Evolutionary conservation across 306 rosid species (phyloP).

Genomic region (Dalbergia cultrata): DNA sequence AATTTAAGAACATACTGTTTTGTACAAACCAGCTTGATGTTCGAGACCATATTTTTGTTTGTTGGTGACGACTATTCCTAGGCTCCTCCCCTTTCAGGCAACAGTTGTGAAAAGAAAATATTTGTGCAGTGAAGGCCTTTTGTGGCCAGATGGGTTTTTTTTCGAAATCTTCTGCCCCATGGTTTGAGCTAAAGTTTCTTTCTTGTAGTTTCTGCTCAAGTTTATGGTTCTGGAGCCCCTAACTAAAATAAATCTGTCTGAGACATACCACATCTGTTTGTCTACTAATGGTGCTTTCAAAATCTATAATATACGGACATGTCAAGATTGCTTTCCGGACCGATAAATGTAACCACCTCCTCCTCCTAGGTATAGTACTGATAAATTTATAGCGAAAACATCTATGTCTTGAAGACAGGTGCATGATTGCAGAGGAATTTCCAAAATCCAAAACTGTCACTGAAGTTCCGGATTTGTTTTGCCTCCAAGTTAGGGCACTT

Average conservation of each 20-base stretch:
- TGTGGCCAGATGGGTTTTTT: neutral
- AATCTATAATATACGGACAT: neutral
- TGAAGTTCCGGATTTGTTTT: no score
- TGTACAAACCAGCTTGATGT: conserved; percentile 1
- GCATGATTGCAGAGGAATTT: neutral
- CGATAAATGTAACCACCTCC: neutral
- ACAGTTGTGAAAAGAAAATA: neutral
- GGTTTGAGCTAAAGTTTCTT: no score
- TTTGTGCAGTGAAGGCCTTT: neutral
- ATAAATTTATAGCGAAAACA: neutral
- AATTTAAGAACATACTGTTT: neutral
- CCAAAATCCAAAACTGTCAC: neutral
- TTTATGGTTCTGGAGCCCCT: no score
- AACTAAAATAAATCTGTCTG: no score
- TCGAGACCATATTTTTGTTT: conserved; percentile 6
- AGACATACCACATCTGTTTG: no score
- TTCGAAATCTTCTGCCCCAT: no score
- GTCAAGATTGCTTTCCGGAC: neutral
- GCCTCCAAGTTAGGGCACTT: no score
- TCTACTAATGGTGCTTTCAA: neutral
- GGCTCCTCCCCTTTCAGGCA: neutral
- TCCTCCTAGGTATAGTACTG: neutral
- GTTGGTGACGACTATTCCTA: neutral
- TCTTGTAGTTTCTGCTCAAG: neutral
- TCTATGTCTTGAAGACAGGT: neutral